phyloP scores from a whole-genome alignment of 108 stramenopile genomes.

The Mediolabrus comicus region DNA sequence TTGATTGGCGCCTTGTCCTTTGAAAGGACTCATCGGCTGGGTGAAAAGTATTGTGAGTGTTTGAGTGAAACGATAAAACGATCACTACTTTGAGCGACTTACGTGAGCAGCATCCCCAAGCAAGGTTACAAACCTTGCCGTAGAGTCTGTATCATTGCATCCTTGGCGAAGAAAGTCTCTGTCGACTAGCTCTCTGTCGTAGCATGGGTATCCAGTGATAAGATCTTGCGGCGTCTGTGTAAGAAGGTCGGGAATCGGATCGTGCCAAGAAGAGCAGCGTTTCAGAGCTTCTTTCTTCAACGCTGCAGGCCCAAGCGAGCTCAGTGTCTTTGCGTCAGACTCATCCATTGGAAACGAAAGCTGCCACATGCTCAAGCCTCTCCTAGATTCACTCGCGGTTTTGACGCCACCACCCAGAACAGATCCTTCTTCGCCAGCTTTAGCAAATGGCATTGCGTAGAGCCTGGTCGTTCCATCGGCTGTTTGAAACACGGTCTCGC shows the following conservation, averaged over 20 bases:
- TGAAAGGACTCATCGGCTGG: conserved; percentile 84
- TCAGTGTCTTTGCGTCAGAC: conserved; percentile 48
- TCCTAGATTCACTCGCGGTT: not conserved
- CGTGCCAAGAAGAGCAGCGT: conserved; percentile 66
- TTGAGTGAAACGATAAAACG: too few relatives aligned
- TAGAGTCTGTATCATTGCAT: conserved; percentile 4
- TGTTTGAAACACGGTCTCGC: conserved; percentile 84
- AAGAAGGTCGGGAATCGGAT: conserved; percentile 64
- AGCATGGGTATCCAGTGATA: conserved; percentile 87
- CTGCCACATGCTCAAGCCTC: conserved; percentile 83
- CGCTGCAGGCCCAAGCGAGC: conserved; percentile 43
- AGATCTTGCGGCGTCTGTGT: conserved; percentile 48
- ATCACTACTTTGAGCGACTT: too few relatives aligned
- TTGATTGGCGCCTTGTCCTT: conserved; percentile 90
- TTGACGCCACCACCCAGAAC: not conserved
- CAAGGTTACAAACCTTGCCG: conserved; percentile 42
- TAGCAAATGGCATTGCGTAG: conserved; percentile 81
- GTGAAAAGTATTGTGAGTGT: too few relatives aligned
- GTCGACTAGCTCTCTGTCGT: conserved; percentile 67
- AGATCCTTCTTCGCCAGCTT: conserved; percentile 28
- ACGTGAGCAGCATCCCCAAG: conserved; percentile 86
- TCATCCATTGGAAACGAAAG: conserved; percentile 78
- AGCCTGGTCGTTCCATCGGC: conserved; percentile 79
- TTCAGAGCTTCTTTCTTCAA: conserved; percentile 63
- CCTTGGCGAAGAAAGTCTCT: conserved; percentile 29